Evolutionary conservation across 257 asterid species (phyloP), one percentile per base, ranked within the genome.

Genomic region (Plantago major): DNA sequence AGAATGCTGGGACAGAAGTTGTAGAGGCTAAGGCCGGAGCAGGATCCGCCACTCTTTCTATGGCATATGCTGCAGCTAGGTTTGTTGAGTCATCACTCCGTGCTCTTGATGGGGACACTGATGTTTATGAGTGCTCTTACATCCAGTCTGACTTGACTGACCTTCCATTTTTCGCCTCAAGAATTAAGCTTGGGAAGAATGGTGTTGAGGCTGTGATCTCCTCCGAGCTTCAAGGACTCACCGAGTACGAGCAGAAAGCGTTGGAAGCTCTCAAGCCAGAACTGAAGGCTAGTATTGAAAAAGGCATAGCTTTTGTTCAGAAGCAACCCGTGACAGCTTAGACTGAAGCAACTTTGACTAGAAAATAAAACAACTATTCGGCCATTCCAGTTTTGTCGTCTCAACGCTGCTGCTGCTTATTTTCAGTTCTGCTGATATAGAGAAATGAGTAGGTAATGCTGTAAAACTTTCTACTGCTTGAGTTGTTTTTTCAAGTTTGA

Each of bases 21-120:
- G 97, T 89, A 1, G 97, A 89, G 73, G 97, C 97, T 8, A 89
- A 89, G 71, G 97, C 97, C 14, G 94, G 95, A 46, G 95, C 95
- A 10, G 97, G 97, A 40, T 86, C 97, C 14, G 95, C 97, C 49
- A 89, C 97, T 30, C 95, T 86, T 46, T 89, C 90, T n/a, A 86
- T 89, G 95, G 95, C 95, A 4, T 89, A 89, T 54, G 94, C 95
- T 10, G 96, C 96, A 0, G 96, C 96, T 14, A 68, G 95, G 58
- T 89, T 89, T 55, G 94, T 86, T 9, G 95, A 89, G 81, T 89
- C 95, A 7, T 86, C 97, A 1, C 89, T 88, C 50, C 88, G 95
- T 13, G 96, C 95, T 12, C 90, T 88, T 59, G 96, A 83, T 55
- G 93, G 95, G 42, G 93, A 88, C 60, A 67, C 78, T 28, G 96